Evolutionary conservation across 805 yeast genomes (phyloP).

Genomic region (Priceomyces haplophilus): DNA sequence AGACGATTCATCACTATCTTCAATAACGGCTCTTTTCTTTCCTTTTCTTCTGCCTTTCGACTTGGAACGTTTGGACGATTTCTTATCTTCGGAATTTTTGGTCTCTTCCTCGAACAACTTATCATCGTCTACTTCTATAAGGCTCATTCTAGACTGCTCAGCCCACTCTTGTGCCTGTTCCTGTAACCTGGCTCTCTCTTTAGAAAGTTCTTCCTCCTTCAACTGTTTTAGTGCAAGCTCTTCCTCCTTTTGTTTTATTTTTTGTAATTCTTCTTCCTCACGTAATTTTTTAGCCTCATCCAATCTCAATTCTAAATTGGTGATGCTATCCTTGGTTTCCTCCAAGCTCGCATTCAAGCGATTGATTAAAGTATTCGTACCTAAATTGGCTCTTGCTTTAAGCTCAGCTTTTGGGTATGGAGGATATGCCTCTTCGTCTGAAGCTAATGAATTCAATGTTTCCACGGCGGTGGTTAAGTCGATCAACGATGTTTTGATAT

Average conservation of each 20-base stretch:
- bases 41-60: slow-evolving; percentile 24
- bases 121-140: slow-evolving; percentile 33
- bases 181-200: slow-evolving; percentile 46
- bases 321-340: slow-evolving; percentile 70
- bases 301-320: slow-evolving; percentile 54
- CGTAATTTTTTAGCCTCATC: slow-evolving; percentile 68
- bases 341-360: slow-evolving; percentile 67
- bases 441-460: slow-evolving; percentile 56
- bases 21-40: slow-evolving; percentile 30
- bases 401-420: slow-evolving; percentile 80
- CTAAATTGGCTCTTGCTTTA: slow-evolving; percentile 83
- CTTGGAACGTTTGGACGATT: slow-evolving; percentile 26
- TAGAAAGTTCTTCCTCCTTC: slow-evolving; percentile 42
- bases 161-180: slow-evolving; percentile 54
- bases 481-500: slow-evolving; percentile 52
- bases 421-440: slow-evolving; percentile 52
- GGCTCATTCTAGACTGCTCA: slow-evolving; percentile 37
- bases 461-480: slow-evolving; percentile 64
- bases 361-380: slow-evolving; percentile 67
- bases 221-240: slow-evolving; percentile 42
- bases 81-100: slow-evolving; percentile 30
- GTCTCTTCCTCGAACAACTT: slow-evolving; percentile 45
- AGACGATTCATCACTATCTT: slow-evolving; percentile 31
- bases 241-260: slow-evolving; percentile 37
- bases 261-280: slow-evolving; percentile 51